Conservation (phyloP, 139 green algal species). For the Picochlorum sp. region DNA sequence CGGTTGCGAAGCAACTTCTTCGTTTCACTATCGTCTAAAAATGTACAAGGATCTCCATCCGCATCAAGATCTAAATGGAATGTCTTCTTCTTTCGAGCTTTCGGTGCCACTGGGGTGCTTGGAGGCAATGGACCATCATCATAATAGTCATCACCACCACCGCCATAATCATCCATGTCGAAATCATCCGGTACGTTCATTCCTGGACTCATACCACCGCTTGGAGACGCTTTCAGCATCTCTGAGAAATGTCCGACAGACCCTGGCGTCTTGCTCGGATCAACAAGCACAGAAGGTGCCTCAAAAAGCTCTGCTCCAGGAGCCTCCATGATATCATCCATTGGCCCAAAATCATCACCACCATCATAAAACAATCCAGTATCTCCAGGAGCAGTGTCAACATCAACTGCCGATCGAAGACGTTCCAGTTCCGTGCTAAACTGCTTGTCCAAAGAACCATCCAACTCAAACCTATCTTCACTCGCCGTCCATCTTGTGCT, state of each 20-base stretch:
- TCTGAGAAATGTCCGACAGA: constrained; percentile 2
- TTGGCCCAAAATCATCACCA: constrained; percentile 12
- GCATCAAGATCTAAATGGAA: constrained; percentile 15
- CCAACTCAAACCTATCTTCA: constrained; percentile 24
- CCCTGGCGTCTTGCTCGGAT: background rate
- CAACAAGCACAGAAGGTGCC: background rate
- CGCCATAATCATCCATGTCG: background rate
- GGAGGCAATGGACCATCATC: background rate
- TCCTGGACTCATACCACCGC: background rate
- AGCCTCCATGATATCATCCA: constrained; percentile 21
- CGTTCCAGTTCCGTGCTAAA: constrained; percentile 36
- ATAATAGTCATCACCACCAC: background rate
- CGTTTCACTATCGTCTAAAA: constrained; percentile 32
- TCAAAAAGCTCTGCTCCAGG: constrained; percentile 22
- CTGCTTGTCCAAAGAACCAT: constrained; percentile 30
- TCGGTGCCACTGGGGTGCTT: background rate
- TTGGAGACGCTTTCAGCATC: background rate
- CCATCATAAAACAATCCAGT: constrained; percentile 24
- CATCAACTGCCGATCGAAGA: constrained; percentile 26
- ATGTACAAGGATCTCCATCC: constrained; percentile 14
- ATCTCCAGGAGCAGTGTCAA: constrained; percentile 6
- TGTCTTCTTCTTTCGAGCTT: background rate
- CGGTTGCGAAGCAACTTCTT: constrained; percentile 37
- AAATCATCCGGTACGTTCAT: background rate
- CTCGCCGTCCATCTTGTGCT: constrained; percentile 5